phyloP scores from a whole-genome alignment of 176 grass and related monocot species.

The Areca catechu region DNA sequence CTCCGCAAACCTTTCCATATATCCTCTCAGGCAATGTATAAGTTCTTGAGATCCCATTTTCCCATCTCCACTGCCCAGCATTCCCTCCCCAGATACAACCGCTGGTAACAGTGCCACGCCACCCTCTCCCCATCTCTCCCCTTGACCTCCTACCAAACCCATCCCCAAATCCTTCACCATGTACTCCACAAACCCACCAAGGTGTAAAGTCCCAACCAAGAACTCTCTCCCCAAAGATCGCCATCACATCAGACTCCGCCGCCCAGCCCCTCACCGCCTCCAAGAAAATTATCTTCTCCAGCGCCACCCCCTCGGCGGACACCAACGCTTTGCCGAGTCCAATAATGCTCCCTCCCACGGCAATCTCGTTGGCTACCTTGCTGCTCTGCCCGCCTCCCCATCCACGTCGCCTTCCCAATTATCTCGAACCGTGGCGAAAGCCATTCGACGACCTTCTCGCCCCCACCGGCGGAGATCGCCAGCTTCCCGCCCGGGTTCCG shows the following conservation, averaged over 20 bases:
- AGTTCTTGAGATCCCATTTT: slow-evolving; percentile 48
- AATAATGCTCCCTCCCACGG: slow-evolving; percentile 38
- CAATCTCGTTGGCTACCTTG: slow-evolving; percentile 85
- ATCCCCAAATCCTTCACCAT: slow-evolving; percentile 89
- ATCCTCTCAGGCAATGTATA: too few species aligned
- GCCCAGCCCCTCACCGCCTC: slow-evolving; percentile 44
- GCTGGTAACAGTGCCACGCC: too few species aligned
- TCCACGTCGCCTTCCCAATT: slow-evolving; percentile 51
- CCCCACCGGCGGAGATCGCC: slow-evolving; percentile 58
- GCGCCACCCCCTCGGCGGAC: slow-evolving; percentile 32
- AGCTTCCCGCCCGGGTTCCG: slow-evolving; percentile 55
- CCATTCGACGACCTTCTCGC: slow-evolving; percentile 50
- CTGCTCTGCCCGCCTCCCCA: slow-evolving; percentile 81
- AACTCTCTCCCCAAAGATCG: slow-evolving; percentile 55
- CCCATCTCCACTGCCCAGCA: too few species aligned
- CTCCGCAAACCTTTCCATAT: too few species aligned
- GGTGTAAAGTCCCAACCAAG: slow-evolving; percentile 41
- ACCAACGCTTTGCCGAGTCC: slow-evolving; percentile 49
- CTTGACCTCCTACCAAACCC: slow-evolving; percentile 44
- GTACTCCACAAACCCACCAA: slow-evolving; percentile 40
- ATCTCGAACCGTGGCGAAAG: slow-evolving; percentile 44
- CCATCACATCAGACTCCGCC: slow-evolving; percentile 64
- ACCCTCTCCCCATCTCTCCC: slow-evolving; percentile 14
- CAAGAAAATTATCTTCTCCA: slow-evolving; percentile 42
- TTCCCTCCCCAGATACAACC: too few species aligned